A percentile compares a stretch with the other conserved stretches of the same genome.
Conservation (phyloP, 495 filamentous ascomycete genomes). For the Daldinia loculata region DNA sequence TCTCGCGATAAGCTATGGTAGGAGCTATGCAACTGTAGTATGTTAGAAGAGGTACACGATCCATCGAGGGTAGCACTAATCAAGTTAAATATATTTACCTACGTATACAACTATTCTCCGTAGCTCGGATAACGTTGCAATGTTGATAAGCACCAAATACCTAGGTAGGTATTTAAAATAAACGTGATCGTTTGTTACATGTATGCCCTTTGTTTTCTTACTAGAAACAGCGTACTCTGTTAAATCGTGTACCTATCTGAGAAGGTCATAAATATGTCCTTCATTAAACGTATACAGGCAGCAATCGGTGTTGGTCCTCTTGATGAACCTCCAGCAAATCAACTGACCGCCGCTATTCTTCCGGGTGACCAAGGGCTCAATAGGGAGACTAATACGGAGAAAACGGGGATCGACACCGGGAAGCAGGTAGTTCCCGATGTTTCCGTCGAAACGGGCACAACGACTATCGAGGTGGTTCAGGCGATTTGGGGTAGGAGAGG, state of each 20-base stretch:
- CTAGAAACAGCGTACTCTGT: neutral
- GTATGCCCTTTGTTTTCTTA: neutral
- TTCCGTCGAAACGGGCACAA: slow-evolving; percentile 40
- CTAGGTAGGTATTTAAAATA: neutral
- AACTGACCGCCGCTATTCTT: neutral
- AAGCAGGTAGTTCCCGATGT: slow-evolving; percentile 9
- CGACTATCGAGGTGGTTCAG: slow-evolving; percentile 53
- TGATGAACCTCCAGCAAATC: slow-evolving; percentile 17
- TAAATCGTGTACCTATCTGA: neutral
- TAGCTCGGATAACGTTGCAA: neutral
- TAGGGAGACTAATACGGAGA: neutral
- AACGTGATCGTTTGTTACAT: neutral
- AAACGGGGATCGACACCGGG: slow-evolving; percentile 4
- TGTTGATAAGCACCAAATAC: neutral
- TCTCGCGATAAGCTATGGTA: slow-evolving; percentile 3
- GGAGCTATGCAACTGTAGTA: neutral
- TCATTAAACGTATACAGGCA: slow-evolving; percentile 4
- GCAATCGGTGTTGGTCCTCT: slow-evolving; percentile 31
- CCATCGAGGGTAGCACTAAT: neutral
- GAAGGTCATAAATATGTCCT: neutral
- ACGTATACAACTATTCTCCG: neutral
- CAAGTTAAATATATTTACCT: neutral
- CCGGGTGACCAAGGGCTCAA: neutral
- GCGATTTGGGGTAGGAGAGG: slow-evolving; percentile 56
- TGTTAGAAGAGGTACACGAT: neutral